A percentile compares a stretch with the other conserved stretches of the same genome.
Conservation (phyloP, 495 filamentous ascomycete species). For the Neurospora pannonica region DNA sequence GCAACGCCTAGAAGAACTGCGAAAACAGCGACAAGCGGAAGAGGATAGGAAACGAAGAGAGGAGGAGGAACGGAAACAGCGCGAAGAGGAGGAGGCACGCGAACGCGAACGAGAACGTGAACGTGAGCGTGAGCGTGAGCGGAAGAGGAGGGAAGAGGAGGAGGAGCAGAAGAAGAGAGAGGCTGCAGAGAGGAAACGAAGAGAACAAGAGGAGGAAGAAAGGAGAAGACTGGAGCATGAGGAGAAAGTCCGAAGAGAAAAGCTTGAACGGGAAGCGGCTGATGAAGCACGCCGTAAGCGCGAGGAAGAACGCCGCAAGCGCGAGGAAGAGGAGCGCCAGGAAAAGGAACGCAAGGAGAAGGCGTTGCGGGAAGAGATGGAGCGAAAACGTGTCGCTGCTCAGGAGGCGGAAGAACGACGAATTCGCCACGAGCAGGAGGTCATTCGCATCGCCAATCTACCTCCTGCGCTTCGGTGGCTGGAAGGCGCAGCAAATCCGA, state of each 20-base stretch:
- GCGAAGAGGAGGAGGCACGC: slow-evolving; percentile 27
- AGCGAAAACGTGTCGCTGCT: slow-evolving; percentile 43
- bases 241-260: slow-evolving; percentile 33
- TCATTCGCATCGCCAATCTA: slow-evolving; percentile 38
- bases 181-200: slow-evolving; percentile 34
- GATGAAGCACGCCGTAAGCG: slow-evolving; percentile 34
- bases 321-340: slow-evolving; percentile 4
- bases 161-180: slow-evolving; percentile 18
- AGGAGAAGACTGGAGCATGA: slow-evolving; percentile 28
- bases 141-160: slow-evolving; percentile 26
- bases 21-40: slow-evolving; percentile 16
- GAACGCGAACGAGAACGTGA: slow-evolving; percentile 28
- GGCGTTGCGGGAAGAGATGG: slow-evolving; percentile 45
- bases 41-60: slow-evolving; percentile 34
- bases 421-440: slow-evolving; percentile 36
- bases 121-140: slow-evolving; percentile 25
- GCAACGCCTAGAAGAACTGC: slow-evolving; percentile 39
- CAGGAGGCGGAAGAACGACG: slow-evolving; percentile 46
- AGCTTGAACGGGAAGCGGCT: slow-evolving; percentile 30
- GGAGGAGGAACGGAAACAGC: slow-evolving; percentile 32
- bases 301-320: slow-evolving; percentile 27
- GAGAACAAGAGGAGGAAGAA: slow-evolving; percentile 23
- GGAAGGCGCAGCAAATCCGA: slow-evolving; percentile 37
- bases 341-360: slow-evolving; percentile 23
- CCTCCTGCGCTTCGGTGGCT: slow-evolving; percentile 46